Conservation (phyloP, 163 green algal genomes). For the Smithsoniella earleae region DNA sequence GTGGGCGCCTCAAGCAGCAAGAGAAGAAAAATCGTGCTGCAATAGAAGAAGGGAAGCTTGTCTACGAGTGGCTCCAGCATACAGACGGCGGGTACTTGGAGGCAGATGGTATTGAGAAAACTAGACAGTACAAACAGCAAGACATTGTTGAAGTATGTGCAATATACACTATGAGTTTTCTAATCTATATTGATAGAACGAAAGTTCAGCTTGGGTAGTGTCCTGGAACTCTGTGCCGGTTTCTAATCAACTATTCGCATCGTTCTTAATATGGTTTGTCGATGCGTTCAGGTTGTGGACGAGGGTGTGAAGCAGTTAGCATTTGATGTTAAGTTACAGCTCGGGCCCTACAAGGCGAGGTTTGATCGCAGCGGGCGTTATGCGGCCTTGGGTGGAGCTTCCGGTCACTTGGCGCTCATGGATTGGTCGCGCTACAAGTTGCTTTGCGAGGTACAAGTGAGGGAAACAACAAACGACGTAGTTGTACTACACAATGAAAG, state of each 20-base stretch:
- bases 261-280: too few relatives aligned
- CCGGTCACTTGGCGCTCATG: conserved; percentile 83
- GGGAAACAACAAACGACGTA: conserved; percentile 73
- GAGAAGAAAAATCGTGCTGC: neutral
- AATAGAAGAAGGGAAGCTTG: conserved; percentile 3
- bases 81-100: conserved; percentile 65
- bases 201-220: too few relatives aligned
- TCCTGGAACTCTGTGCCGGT: too few relatives aligned
- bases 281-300: conserved; percentile 58
- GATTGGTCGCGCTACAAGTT: conserved; percentile 68
- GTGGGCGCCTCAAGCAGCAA: neutral
- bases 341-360: conserved; percentile 83
- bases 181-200: too few relatives aligned
- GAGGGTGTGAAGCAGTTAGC: conserved; percentile 59
- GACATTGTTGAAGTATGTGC: conserved; percentile 41
- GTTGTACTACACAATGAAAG: conserved; percentile 90
- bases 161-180: neutral
- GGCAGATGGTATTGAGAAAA: conserved; percentile 80
- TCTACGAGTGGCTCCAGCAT: conserved; percentile 79
- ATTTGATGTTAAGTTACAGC: conserved; percentile 76
- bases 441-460: conserved; percentile 80
- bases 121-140: conserved; percentile 76
- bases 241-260: too few relatives aligned
- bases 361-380: conserved; percentile 73
- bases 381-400: conserved; percentile 70